Conservation (phyloP, 2,329 filamentous ascomycete species). For the Aspergillus fructus region DNA sequence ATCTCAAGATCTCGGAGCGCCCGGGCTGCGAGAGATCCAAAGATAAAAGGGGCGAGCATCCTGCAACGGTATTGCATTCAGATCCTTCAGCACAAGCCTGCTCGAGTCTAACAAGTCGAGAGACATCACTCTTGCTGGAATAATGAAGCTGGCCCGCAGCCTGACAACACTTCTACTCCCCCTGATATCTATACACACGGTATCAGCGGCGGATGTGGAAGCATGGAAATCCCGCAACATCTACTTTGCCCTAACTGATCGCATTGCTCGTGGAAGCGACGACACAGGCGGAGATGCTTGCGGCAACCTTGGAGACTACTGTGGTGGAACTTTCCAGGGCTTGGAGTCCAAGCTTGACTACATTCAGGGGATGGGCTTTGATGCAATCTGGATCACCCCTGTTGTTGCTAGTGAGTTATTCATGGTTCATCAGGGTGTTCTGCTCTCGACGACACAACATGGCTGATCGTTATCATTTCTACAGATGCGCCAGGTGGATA, state of each 20-base stretch:
- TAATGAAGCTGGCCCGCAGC: neutral
- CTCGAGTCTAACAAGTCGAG: too few relatives aligned
- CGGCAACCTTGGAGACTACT: conserved; percentile 35
- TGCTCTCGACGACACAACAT: too few relatives aligned
- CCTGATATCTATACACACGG: neutral
- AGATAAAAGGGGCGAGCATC: too few relatives aligned
- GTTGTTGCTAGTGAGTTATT: conserved; percentile 29
- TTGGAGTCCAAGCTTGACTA: conserved; percentile 43
- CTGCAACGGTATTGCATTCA: too few relatives aligned
- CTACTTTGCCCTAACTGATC: conserved; percentile 48
- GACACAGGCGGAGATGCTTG: conserved; percentile 36
- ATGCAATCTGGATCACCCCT: conserved; percentile 51
- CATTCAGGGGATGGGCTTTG: conserved; percentile 50
- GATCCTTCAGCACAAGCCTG: too few relatives aligned
- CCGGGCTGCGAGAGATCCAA: too few relatives aligned
- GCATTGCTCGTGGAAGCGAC: conserved; percentile 41
- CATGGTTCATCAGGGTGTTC: too few relatives aligned
- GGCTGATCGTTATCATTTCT: conserved; percentile 17
- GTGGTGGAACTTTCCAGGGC: conserved; percentile 50
- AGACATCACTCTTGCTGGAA: neutral
- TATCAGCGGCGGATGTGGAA: neutral
- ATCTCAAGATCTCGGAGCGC: too few relatives aligned
- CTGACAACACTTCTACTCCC: neutral
- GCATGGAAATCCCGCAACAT: conserved; percentile 44
- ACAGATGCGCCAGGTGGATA: conserved; percentile 42